Evolutionary conservation across 1,284 basidiomycete genomes (phyloP).

Genomic region (Rhodotorula mucilaginosa): DNA sequence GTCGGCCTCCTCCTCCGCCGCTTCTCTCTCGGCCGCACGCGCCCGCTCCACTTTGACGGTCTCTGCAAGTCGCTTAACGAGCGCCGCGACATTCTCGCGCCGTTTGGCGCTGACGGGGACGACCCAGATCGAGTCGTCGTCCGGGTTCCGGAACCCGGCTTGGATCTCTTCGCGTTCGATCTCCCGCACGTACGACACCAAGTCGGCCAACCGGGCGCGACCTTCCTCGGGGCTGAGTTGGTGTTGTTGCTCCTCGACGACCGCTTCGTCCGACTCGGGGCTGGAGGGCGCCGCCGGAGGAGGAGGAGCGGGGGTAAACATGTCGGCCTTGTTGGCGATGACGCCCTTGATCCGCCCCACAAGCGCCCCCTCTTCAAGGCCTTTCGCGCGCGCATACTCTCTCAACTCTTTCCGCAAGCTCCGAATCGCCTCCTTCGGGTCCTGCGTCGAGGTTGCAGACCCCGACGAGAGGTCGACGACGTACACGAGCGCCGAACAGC

Average conservation of each 20-base stretch:
- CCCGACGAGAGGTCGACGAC: constrained; percentile 76
- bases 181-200: constrained; percentile 27
- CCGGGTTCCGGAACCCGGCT: constrained; percentile 60
- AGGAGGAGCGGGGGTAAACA: constrained; percentile 51
- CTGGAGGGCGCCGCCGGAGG: background rate
- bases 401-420: constrained; percentile 76
- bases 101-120: constrained; percentile 77
- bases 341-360: constrained; percentile 54
- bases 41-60: constrained; percentile 66
- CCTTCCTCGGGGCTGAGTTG: background rate
- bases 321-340: constrained; percentile 91
- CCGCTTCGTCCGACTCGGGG: background rate
- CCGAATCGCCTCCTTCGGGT: constrained; percentile 71
- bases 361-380: constrained; percentile 28
- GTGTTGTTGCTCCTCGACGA: background rate
- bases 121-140: constrained; percentile 51
- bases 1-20: constrained; percentile 31
- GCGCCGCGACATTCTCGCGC: constrained; percentile 67
- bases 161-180: constrained; percentile 59
- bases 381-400: constrained; percentile 61
- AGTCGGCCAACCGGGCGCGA: constrained; percentile 7
- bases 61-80: constrained; percentile 63
- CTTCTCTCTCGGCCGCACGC: constrained; percentile 32
- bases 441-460: constrained; percentile 42
- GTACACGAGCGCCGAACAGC: constrained; percentile 83